Evolutionary conservation across 495 filamentous ascomycete genomes (phyloP), one percentile per base, ranked within the genome.

Genomic region (Trichoderma virens): DNA sequence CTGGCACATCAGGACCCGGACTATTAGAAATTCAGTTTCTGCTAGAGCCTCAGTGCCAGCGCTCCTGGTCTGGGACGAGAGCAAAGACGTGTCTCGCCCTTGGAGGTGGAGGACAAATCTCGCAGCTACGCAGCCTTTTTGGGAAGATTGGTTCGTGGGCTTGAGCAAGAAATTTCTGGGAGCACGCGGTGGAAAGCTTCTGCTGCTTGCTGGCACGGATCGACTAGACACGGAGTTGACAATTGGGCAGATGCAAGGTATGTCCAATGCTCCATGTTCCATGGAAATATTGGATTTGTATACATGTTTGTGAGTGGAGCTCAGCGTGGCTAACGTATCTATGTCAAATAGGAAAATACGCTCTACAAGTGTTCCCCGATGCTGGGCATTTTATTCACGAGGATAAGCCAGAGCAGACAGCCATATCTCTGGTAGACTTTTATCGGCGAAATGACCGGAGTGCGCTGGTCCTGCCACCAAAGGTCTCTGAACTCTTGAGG

Each of bases 161-260:
- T 79, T 98, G 62, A 95, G 90, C 69, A 80, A 81, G 62, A 97
- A 97, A 74, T 99, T 99, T 73, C 82, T 99, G 30, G 80, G 82
- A 35, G 90, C 88, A 0, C 83, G 83, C 59, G 94, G 93, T 9
- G 94, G 92, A 54, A 99, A 99, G 75, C 71, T 98, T 65, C 77
- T 99, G 30, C 76, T 99, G 31, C 82, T 99, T 18, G 95, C 94
- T 6, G 94, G 94, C 6, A 98, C 94, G 16, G 94, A 99, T 75
- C 81, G 95, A 63, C 74, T 99, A 60, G 94, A 98, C 72, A 95
- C 90, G 70, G 94, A 98, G 69, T 74, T 98, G 67, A 96, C 93
- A 77, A 98, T 98, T 72, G 94, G 92, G 18, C 94, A 98, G 75
- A 96, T 97, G 92, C 92, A 97, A 82, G 92, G 92, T 88, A 76